Evolutionary conservation across 768 basidiomycete species (phyloP).

Genomic region (Suillus paluster): DNA sequence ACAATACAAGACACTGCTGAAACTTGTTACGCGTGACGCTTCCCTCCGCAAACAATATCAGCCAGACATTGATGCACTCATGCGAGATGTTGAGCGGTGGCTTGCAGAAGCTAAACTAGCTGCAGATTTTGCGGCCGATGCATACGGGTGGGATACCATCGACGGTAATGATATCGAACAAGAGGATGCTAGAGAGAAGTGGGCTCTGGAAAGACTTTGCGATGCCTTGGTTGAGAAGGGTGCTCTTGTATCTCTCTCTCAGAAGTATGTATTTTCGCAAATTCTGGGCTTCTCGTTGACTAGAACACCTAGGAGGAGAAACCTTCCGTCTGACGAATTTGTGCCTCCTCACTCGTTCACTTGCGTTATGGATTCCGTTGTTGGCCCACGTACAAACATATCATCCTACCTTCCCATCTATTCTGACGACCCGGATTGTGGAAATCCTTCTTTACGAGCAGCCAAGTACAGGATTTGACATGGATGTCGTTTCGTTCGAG

Average conservation of each 20-base stretch:
- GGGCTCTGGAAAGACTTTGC: conserved; percentile 71
- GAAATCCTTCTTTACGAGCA: conserved; percentile 34
- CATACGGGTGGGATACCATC: conserved; percentile 49
- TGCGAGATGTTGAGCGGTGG: conserved; percentile 78
- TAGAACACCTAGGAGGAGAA: conserved; percentile 54
- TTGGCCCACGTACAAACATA: conserved; percentile 57
- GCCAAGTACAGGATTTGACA: conserved; percentile 15
- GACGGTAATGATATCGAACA: conserved; percentile 35
- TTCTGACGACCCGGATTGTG: conserved; percentile 53
- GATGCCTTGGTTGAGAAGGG: conserved; percentile 72
- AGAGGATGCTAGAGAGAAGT: conserved; percentile 59
- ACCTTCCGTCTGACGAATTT: conserved; percentile 44
- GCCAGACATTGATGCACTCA: conserved; percentile 49
- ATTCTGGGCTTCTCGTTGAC: conserved; percentile 10
- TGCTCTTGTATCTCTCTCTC: conserved; percentile 79
- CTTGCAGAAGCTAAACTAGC: conserved; percentile 73
- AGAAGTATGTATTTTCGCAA: conserved; percentile 58
- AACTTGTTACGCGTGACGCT: conserved; percentile 64
- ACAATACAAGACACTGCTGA: conserved; percentile 72
- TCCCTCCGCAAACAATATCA: conserved; percentile 59
- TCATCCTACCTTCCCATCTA: conserved; percentile 58
- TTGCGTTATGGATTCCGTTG: conserved; percentile 71
- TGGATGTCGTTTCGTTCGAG: conserved; percentile 22
- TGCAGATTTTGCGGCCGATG: conserved; percentile 52
- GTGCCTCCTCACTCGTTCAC: conserved; percentile 53